These are phyloP conservation scores for Geranium brycei DNA, from an alignment of 345 rosid genomes.

Conservation along the genomic window DNA sequence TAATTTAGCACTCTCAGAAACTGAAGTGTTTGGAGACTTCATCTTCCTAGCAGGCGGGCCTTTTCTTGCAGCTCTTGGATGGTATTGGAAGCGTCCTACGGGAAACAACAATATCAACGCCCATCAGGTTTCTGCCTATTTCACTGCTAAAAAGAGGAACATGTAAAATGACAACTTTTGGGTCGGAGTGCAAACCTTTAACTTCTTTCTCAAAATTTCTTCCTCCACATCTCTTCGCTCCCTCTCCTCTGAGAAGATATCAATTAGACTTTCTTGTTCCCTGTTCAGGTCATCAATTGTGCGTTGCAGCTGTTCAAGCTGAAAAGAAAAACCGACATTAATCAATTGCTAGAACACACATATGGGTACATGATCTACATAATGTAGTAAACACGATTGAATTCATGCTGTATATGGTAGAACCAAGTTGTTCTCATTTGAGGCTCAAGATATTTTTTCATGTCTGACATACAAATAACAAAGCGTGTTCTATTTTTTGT, in stretches of 20 bases:
- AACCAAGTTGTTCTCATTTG: too few species aligned
- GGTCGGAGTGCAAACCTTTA: constrained; percentile 33
- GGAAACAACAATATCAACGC: neutral
- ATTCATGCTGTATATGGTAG: too few species aligned
- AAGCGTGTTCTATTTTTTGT: neutral
- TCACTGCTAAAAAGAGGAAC: neutral
- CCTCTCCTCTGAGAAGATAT: constrained; percentile 68
- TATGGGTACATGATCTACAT: neutral
- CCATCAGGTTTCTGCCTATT: neutral
- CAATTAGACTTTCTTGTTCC: constrained; percentile 61
- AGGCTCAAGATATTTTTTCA: too few species aligned
- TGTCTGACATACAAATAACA: too few species aligned
- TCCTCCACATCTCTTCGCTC: constrained; percentile 57
- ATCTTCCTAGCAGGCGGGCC: constrained; percentile 45
- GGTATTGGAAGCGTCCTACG: constrained; percentile 61
- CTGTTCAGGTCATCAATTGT: constrained; percentile 46
- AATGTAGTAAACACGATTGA: neutral
- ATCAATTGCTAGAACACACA: neutral
- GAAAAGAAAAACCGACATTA: constrained; percentile 5
- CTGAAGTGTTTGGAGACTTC: constrained; percentile 20
- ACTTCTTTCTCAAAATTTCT: constrained; percentile 49
- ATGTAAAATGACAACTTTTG: neutral
- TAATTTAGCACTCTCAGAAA: neutral
- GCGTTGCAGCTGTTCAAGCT: constrained; percentile 38
- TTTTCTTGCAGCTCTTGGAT: constrained; percentile 53